phyloP scores from a whole-genome alignment of 169 alveolate species.

The Eimeria maxima region DNA sequence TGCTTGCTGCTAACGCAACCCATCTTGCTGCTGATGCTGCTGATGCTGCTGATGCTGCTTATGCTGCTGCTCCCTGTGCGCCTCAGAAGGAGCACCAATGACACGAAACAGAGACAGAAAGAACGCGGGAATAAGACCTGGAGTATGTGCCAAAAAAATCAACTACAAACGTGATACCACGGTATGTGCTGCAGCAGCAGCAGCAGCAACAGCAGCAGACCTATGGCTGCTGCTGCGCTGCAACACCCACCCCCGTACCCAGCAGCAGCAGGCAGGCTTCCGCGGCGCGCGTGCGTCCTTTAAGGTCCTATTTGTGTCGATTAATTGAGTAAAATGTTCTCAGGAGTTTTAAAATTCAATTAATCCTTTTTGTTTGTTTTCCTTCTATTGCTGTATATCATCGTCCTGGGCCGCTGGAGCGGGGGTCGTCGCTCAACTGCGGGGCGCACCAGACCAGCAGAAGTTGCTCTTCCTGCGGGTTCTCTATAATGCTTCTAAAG shows the following conservation, averaged over 20 bases:
- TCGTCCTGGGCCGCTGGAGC: too few species aligned
- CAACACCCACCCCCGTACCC: conserved; percentile 36
- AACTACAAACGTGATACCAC: not conserved
- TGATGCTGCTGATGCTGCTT: too few species aligned
- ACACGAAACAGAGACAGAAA: not conserved
- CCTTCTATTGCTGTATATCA: too few species aligned
- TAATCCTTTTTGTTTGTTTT: too few species aligned
- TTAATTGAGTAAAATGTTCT: not conserved
- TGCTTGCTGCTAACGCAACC: conserved; percentile 54
- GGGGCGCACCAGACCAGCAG: too few species aligned
- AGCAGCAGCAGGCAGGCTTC: not conserved
- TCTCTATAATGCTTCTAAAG: too few species aligned
- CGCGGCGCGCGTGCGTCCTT: not conserved
- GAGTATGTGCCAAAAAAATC: not conserved
- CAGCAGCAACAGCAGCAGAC: too few species aligned
- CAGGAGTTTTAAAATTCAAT: too few species aligned
- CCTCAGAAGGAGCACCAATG: not conserved
- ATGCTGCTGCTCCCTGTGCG: not conserved
- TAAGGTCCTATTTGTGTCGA: not conserved
- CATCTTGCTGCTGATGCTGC: conserved; percentile 7
- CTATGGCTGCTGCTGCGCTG: conserved; percentile 52
- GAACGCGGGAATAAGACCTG: not conserved
- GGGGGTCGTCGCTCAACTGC: too few species aligned
- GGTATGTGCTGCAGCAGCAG: conserved; percentile 42
- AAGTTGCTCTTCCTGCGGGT: too few species aligned